Conservation (phyloP, 1,284 basidiomycete genomes). For the Cryptococcus jaspeensis region DNA sequence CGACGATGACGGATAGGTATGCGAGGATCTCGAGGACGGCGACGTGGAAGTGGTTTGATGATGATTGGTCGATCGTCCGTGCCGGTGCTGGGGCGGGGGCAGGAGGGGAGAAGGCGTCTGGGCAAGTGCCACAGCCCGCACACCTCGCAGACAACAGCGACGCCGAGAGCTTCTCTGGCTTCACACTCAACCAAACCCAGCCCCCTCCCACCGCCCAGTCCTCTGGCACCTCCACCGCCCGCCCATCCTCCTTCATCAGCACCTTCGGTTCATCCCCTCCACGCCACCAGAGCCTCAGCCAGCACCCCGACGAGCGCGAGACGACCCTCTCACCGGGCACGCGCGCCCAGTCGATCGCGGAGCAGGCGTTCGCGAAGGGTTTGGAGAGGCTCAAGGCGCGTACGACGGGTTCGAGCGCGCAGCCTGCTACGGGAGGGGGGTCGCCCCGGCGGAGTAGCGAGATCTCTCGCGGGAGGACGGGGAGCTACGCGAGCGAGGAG, state of each 20-base stretch:
- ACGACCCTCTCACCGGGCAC: conserved; percentile 5
- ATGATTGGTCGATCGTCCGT: conserved; percentile 73
- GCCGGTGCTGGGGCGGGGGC: conserved; percentile 19
- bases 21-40: conserved; percentile 65
- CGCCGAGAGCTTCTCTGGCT: conserved; percentile 2
- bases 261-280: conserved; percentile 20
- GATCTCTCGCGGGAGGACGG: conserved; percentile 20
- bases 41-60: conserved; percentile 80
- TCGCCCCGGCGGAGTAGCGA: conserved; percentile 28
- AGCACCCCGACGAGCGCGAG: background rate
- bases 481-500: conserved; percentile 34
- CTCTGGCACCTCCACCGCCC: background rate
- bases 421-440: background rate
- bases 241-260: conserved; percentile 23
- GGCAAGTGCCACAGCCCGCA: no score
- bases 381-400: conserved; percentile 49
- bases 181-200: background rate
- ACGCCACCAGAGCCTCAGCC: conserved; percentile 3
- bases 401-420: conserved; percentile 10
- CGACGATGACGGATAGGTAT: conserved; percentile 38
- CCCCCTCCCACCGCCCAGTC: background rate
- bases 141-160: background rate
- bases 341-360: conserved; percentile 45
- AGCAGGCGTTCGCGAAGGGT: conserved; percentile 52
- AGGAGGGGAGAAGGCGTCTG: no score